Evolutionary conservation across 805 yeast species (phyloP), one percentile per base, ranked within the genome.

Genomic region (Zygoascus biomembranicola): DNA sequence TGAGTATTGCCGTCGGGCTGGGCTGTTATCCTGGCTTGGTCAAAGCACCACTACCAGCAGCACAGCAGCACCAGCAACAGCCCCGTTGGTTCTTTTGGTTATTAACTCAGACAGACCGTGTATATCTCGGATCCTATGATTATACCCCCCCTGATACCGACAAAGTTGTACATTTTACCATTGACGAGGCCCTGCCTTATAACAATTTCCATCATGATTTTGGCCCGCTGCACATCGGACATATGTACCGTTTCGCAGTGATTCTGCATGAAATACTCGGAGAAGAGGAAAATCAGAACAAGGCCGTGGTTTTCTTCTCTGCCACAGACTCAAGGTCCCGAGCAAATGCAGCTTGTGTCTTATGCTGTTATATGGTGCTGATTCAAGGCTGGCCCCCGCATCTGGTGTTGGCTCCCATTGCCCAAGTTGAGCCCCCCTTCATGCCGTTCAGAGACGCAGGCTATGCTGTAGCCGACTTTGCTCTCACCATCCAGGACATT

Each of bases 381-480:
- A 92, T 94, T 16, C 99, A 94, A 67, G 84, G 89, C 13, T 94
- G 99, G 99, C 89, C 97, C 1, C 99, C 99, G 0, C 99, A 94
- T 69, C 94, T 94, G 69, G 99, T 90, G 0, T 71, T 94, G 58
- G 97, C 95, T 56, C 99, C 99, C 0, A 79, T 94, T 52, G 81
- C 94, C 1, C 98, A 94, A 68, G 80, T 84, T 5, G 90, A 86
- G 49, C 96, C 96, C 2, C 97, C 98, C 6, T 84, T 92, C 59
- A 90, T 87, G 85, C 86, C 90, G 1, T 94, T 90, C 71, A 77
- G 99, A 67, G 99, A 94, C 68, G 99, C 99, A 1, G 99, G 99
- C 1, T 94, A 94, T 69, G 87, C 97, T 1, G 84, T 84, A 54
- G 96, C 98, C 1, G 99, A 94, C 69, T 94, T 89, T 64, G 95